Evolutionary conservation across 2,329 filamentous ascomycete species (phyloP), one percentile per base, ranked within the genome.

Genomic region (Trichoderma simmonsii): DNA sequence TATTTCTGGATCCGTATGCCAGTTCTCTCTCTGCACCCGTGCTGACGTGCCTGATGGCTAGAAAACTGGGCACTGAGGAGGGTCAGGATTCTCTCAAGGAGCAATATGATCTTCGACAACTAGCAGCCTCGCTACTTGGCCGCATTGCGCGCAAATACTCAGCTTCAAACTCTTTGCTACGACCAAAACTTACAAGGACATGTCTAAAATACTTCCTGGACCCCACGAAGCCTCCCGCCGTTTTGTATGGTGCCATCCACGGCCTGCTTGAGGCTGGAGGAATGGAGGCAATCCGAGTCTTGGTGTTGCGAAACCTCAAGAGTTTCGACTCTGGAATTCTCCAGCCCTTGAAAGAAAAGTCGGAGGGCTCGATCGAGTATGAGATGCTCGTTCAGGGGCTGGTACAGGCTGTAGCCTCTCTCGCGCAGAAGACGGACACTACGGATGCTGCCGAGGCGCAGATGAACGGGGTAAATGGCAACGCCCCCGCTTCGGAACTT

Each of bases 151-250:
- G 87, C 74, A 95, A 95, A 78, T 98, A 97, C 83, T 90, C 92
- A 6, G 87, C 90, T 30, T 92, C 91, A 5, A 97, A 95, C 72
- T 90, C 92, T 57, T 91, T 94, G 15, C 88, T 98, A 30, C 93
- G 94, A 71, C 91, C 95, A 2, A 93, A 97, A 74, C 91, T 99
- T 34, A 95, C 94, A 4, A 89, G 96, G n/a, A 96, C 95, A 0
- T 98, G 94, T 78, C 88, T 98, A 39, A 97, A 97, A 83, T 91
- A 92, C 77, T 95, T 98, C 81, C 88, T 99, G 34, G 95, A 98
- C 77, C 93, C 94, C 0, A 90, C 91, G 57, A 94, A 95, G 78
- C 91, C 94, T 0, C 88, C 94, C 0, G 90, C 93, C 2, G 92
- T 95, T 1, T 93, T 97, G 77, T 99, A 96, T 79, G 96, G 96